Conservation (phyloP, 345 rosid genomes). For the Orychophragmus violaceus region DNA sequence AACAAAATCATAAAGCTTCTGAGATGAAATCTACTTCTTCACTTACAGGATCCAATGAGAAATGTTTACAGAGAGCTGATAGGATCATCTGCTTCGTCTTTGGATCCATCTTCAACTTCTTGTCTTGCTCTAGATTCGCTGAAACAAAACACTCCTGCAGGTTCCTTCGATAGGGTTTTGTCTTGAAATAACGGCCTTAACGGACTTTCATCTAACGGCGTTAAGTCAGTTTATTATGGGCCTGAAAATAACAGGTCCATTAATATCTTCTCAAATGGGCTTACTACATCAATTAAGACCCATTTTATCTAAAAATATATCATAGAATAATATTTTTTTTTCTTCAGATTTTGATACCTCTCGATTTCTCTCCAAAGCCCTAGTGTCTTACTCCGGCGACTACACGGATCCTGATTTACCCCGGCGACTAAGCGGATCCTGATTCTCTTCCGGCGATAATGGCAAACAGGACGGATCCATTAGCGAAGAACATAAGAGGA, state of each 20-base stretch:
- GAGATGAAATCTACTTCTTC: not conserved
- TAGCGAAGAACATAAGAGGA: constrained; percentile 78
- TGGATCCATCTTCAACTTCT: constrained; percentile 11
- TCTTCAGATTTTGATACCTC: not conserved
- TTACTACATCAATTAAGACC: not conserved
- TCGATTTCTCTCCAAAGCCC: constrained; percentile 5
- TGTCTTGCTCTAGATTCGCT: constrained; percentile 4
- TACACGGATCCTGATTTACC: not conserved
- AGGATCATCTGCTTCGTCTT: constrained; percentile 41
- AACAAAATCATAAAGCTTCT: not conserved
- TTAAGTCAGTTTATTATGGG: not conserved
- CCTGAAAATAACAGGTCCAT: not conserved
- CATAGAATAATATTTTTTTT: no score
- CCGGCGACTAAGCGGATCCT: not conserved
- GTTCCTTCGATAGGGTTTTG: constrained; percentile 22
- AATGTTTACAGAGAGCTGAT: constrained; percentile 51
- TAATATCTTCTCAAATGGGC: not conserved
- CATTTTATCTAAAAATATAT: not conserved
- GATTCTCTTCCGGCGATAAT: constrained; percentile 15
- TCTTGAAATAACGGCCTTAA: constrained; percentile 7
- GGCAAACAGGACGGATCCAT: constrained; percentile 91
- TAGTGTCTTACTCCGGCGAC: not conserved
- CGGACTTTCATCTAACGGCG: constrained; percentile 25
- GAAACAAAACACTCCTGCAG: not conserved
- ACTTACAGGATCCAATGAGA: constrained; percentile 54